These are phyloP conservation scores for Plasmopara muralis DNA, from an alignment of 352 stramenopile genomes.

Conservation along the genomic window DNA sequence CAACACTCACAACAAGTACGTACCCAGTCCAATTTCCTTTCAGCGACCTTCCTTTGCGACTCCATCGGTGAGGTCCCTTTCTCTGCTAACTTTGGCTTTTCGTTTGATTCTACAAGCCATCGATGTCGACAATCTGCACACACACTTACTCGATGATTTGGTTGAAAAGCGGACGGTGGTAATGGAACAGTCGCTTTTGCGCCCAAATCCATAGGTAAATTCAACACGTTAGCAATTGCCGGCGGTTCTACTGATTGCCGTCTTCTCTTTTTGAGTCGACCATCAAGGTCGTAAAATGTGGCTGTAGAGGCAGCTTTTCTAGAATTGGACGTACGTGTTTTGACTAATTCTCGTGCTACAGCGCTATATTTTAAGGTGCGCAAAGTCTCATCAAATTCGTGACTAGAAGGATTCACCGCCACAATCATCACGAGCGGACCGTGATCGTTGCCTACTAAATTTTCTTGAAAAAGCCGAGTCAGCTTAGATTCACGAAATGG, in stretches of 20 bases:
- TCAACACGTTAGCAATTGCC: background rate
- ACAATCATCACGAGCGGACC: constrained; percentile 95
- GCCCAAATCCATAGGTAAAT: constrained; percentile 5
- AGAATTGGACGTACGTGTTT: constrained; percentile 33
- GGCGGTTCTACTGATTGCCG: constrained; percentile 20
- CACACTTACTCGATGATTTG: constrained; percentile 14
- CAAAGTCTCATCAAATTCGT: constrained; percentile 96
- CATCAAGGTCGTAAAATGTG: constrained; percentile 48
- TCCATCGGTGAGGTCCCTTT: constrained; percentile 28
- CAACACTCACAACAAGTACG: background rate
- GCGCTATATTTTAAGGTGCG: constrained; percentile 93
- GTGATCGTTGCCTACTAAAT: constrained; percentile 77
- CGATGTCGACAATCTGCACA: constrained; percentile 6
- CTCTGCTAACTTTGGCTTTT: constrained; percentile 16
- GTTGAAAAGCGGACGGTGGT: constrained; percentile 5
- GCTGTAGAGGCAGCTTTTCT: constrained; percentile 28
- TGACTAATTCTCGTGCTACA: constrained; percentile 87
- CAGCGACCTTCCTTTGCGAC: constrained; percentile 18
- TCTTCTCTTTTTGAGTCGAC: constrained; percentile 37
- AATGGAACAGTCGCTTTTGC: constrained; percentile 7
- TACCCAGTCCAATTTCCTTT: constrained; percentile 28
- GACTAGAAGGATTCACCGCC: constrained; percentile 89
- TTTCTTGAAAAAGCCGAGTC: constrained; percentile 93
- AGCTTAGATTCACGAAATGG: constrained; percentile 97
- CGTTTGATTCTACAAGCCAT: constrained; percentile 1